Evolutionary conservation across 345 rosid species (phyloP), one percentile per base, ranked within the genome.

Genomic region (Laguncularia racemosa): DNA sequence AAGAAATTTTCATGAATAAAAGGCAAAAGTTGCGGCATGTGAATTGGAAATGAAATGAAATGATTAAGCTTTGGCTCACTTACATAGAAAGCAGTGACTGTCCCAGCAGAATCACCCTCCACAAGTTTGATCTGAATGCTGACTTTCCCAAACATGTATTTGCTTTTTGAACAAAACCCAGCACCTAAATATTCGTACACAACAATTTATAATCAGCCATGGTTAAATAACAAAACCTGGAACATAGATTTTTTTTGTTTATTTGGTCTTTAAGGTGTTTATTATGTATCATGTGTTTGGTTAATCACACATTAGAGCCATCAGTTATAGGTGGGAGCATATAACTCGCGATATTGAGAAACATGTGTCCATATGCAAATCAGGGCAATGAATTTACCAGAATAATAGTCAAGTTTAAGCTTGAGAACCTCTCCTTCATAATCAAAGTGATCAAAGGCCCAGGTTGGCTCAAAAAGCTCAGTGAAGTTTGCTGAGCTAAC

Each of bases 61-160:
- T 9, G 43, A 16, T 33, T 33, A 6, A 20, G 1, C 11, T 14
- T 48, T 8, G 40, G 20, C 14, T 23, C 51, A 61, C 97, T 68
- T 68, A 93, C 99, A 61, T 93, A 95, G 81, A 77, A 90, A 59
- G 99, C 99, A 67, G 99, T 90, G 16, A 95, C 99, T 21, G 99
- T 95, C 59, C 99, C 99, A 6, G 99, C 99, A 52, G 99, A 95
- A 64, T 95, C 99, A 43, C 97, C 99, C 58, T 83, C 97, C 0
- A 95, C 99, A 21, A 95, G 96, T 78, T 95, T 95, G 60, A 95
- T 90, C 83, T 95, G 92, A 4, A 78, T 59, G 43, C 84, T 73
- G 19, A 90, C 95, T 74, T 90, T 90, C 46, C 99, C 99, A 48
- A 95, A 95, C 84, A 90, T 21, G 46, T 90, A 95, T 71, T 84